These are phyloP conservation scores for Sungouiozyma ichnusensis DNA, from an alignment of 805 yeast species.

Conservation along the genomic window DNA sequence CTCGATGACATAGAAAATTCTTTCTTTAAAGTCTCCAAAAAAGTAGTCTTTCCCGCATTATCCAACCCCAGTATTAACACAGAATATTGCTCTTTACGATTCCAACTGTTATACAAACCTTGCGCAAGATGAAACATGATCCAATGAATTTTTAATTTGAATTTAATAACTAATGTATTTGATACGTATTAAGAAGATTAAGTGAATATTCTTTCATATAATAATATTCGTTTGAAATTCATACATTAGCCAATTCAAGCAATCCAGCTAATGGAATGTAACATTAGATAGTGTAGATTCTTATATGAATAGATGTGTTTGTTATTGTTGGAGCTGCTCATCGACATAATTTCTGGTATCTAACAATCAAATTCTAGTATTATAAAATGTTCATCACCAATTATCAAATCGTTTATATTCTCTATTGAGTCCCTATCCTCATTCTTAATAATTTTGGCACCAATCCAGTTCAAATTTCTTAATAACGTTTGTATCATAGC, in stretches of 20 bases:
- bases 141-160: background rate
- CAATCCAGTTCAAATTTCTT: slow-evolving; percentile 26
- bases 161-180: too few species aligned
- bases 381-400: slow-evolving; percentile 22
- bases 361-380: slow-evolving; percentile 25
- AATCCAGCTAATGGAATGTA: too few species aligned
- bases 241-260: too few species aligned
- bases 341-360: slow-evolving; percentile 1
- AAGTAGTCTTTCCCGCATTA: slow-evolving; percentile 91
- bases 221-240: too few species aligned
- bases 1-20: slow-evolving; percentile 39
- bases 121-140: slow-evolving; percentile 59
- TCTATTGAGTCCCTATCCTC: slow-evolving; percentile 13
- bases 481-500: slow-evolving; percentile 15
- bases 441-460: slow-evolving; percentile 22
- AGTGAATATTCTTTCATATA: background rate
- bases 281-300: too few species aligned
- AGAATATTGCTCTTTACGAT: slow-evolving; percentile 58
- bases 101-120: slow-evolving; percentile 49
- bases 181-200: background rate
- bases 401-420: slow-evolving; percentile 9
- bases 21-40: slow-evolving; percentile 55
- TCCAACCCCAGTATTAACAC: slow-evolving; percentile 81
- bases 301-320: too few species aligned
- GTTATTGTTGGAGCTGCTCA: slow-evolving; percentile 1